A percentile compares a stretch with the other conserved stretches of the same genome.
Conservation (phyloP, 257 asterid species). For the Solanum chaucha region DNA sequence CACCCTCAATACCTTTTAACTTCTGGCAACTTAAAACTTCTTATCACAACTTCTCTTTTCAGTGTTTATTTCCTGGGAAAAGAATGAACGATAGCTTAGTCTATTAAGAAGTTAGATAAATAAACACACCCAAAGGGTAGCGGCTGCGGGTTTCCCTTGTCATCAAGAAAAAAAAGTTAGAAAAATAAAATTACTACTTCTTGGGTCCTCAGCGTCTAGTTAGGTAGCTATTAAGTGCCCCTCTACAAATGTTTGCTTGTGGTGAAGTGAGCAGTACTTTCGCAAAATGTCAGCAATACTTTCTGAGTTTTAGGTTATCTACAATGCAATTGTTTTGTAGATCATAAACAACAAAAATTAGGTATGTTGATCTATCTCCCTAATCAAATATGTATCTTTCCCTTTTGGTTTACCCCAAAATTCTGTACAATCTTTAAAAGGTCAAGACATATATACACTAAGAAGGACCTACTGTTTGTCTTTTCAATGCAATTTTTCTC, state of each 20-base stretch:
- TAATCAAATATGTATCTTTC: not conserved
- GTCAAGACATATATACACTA: not conserved
- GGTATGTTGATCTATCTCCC: not conserved
- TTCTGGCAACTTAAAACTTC: not conserved
- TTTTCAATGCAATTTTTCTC: not conserved
- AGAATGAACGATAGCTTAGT: not conserved
- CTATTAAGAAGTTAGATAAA: not conserved
- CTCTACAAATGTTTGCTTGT: not conserved
- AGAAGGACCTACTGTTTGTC: not conserved
- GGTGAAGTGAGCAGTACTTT: not conserved
- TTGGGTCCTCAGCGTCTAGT: not conserved
- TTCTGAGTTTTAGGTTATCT: not conserved
- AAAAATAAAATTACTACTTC: not conserved
- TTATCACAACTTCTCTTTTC: not conserved
- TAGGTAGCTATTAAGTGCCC: not conserved
- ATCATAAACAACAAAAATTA: not conserved
- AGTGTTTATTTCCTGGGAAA: not conserved
- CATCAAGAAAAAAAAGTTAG: not conserved
- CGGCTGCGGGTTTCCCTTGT: not conserved
- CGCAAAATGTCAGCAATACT: not conserved
- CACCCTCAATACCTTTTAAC: not conserved
- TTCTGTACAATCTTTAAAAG: not conserved
- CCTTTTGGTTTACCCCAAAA: not conserved
- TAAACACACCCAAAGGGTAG: not conserved
- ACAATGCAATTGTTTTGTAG: not conserved